Conservation (phyloP, 2,329 filamentous ascomycete species). For the Talaromyces sp. region DNA sequence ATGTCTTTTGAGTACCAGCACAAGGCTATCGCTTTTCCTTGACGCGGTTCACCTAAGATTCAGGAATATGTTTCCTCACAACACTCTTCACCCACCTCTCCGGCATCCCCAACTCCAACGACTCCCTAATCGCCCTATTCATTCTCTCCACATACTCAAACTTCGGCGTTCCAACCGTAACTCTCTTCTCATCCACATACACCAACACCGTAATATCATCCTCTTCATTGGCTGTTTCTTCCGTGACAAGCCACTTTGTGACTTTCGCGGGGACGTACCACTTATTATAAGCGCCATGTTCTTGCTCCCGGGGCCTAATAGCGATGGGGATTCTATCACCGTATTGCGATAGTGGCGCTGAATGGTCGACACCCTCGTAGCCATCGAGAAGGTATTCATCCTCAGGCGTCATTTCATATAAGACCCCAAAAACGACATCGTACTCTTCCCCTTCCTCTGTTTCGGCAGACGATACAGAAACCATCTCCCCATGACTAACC, state of each 20-base stretch:
- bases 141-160: constrained; percentile 43
- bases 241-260: constrained; percentile 33
- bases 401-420: constrained; percentile 41
- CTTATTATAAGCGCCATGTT: constrained; percentile 38
- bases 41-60: not conserved
- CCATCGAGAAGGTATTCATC: constrained; percentile 37
- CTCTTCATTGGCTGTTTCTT: not conserved
- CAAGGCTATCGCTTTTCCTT: not conserved
- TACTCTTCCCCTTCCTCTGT: constrained; percentile 20
- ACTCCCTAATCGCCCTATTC: constrained; percentile 45
- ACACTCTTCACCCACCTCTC: constrained; percentile 38
- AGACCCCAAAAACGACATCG: constrained; percentile 39
- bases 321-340: constrained; percentile 18
- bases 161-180: constrained; percentile 33
- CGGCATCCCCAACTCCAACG: constrained; percentile 36
- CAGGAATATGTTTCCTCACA: constrained; percentile 30
- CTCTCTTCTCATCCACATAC: constrained; percentile 44
- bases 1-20: not conserved
- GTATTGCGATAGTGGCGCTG: constrained; percentile 20
- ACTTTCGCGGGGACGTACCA: constrained; percentile 36
- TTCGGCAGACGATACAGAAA: constrained; percentile 25
- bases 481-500: constrained; percentile 21
- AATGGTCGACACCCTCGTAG: constrained; percentile 39
- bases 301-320: constrained; percentile 35
- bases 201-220: constrained; percentile 33